Evolutionary conservation across 2,329 filamentous ascomycete species (phyloP), one percentile per base, ranked within the genome.

Genomic region (Paracoccidioides brasiliensis): DNA sequence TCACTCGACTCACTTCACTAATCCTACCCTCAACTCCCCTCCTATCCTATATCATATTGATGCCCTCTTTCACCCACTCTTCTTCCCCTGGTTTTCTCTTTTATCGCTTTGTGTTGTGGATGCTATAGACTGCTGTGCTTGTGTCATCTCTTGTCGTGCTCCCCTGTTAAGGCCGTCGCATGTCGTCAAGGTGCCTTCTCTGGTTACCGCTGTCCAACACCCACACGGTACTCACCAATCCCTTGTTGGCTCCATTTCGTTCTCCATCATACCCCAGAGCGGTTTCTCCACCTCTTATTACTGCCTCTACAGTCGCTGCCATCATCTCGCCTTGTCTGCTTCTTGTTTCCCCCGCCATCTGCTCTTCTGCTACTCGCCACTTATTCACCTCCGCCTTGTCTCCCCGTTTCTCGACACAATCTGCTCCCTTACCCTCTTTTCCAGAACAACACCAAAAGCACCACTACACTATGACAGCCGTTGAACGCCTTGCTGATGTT

Each of bases 401-500:
- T 28, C n/a, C 35, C 48, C 40, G 46, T 40, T 22, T 42, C 33
- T 32, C 22, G 22, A 22, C 22, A 22, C 22, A 15, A 15, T 48
- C 15, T 7, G 35, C 45, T 6, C 45, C 10, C 45, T 15, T 5
- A 22, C 37, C 37, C 37, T 38, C 37, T 2, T 38, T 38, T 38
- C 37, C 37, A 38, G 7, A 12, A 22, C 37, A 42, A 37, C 12
- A 35, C 51, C 44, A n/a, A 52, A 51, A n/a, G 5, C n/a, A 43
- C 28, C 49, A 50, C 22, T 35, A 32, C 40, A 51, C 8, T 14
- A 70, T 70, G 69, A 62, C 64, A 56, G 61, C 63, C 52, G 67
- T 72, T 58, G 64, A 73, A 63, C 69, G 70, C 58, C 67, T 88
- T 61, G 83, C 88, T 38, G 86, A 94, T 65, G 72, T 78, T 49